These are phyloP conservation scores for Centaurea solstitialis DNA, from an alignment of 129 eudicot genomes.

Conservation along the genomic window DNA sequence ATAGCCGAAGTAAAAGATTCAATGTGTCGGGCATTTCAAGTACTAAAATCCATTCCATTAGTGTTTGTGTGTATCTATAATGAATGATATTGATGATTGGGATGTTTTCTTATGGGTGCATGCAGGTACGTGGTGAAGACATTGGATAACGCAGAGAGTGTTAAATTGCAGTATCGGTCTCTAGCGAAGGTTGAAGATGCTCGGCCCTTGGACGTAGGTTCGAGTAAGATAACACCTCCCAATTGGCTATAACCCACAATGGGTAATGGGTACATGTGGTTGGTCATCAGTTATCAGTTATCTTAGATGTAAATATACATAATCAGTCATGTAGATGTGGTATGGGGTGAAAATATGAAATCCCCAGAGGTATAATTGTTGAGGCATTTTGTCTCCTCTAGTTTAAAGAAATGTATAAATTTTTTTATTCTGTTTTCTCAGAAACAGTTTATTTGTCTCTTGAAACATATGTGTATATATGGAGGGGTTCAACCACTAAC, in stretches of 20 bases:
- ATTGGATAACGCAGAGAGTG: slow-evolving; percentile 92
- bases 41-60: neutral
- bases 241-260: slow-evolving; percentile 43
- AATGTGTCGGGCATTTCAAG: neutral
- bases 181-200: slow-evolving; percentile 67
- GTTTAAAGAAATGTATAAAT: neutral
- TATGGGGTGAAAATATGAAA: neutral
- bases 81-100: neutral
- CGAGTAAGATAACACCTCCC: slow-evolving; percentile 45
- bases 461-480: no score
- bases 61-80: neutral
- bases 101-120: neutral
- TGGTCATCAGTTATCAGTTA: neutral
- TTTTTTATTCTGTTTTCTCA: neutral
- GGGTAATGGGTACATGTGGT: slow-evolving; percentile 12
- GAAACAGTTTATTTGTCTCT: no score
- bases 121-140: slow-evolving; percentile 97
- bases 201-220: slow-evolving; percentile 28
- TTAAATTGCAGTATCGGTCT: slow-evolving; percentile 91
- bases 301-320: neutral
- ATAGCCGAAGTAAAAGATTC: neutral
- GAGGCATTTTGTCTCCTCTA: neutral
- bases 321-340: slow-evolving; percentile 12
- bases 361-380: neutral
- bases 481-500: no score